Evolutionary conservation across 257 asterid genomes (phyloP).

Genomic region (Solanum ossicruentum): DNA sequence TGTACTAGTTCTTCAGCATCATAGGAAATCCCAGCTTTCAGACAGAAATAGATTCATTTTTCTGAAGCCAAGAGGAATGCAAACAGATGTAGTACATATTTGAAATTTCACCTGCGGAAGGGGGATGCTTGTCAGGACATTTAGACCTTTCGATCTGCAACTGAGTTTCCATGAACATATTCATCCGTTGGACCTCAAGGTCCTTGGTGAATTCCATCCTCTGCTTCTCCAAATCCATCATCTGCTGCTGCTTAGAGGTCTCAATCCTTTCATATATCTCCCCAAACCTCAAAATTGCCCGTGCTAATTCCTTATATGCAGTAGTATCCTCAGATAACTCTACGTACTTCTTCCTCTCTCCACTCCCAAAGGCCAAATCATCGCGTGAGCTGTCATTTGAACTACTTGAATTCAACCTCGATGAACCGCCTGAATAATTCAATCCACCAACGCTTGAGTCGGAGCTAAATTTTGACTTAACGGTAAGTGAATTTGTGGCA

Average conservation of each 20-base stretch:
- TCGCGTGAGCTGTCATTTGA: neutral
- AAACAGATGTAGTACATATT: neutral
- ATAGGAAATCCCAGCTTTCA: neutral
- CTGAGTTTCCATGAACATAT: conserved; percentile 61
- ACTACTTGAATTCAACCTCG: conserved; percentile 1
- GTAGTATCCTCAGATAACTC: neutral
- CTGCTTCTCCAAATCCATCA: conserved; percentile 69
- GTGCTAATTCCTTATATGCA: conserved; percentile 27
- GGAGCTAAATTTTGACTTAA: neutral
- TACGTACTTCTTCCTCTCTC: conserved; percentile 2
- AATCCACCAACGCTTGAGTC: neutral
- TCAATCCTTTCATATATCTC: conserved; percentile 60
- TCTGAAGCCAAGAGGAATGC: neutral
- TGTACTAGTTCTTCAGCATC: neutral
- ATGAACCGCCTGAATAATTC: neutral
- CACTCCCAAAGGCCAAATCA: neutral
- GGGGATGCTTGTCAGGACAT: neutral
- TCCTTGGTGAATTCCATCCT: conserved; percentile 68
- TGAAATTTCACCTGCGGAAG: conserved; percentile 2
- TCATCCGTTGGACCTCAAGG: conserved; percentile 71
- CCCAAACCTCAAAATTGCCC: conserved; percentile 53
- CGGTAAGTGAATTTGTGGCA: neutral
- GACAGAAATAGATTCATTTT: neutral
- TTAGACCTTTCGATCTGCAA: conserved; percentile 36
- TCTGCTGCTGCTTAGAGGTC: conserved; percentile 50